Percentiles rank a stretch among this genome's conserved stretches.
Conservation (phyloP, 1,284 basidiomycete genomes). For the Cutaneotrichosporon spelunceum region DNA sequence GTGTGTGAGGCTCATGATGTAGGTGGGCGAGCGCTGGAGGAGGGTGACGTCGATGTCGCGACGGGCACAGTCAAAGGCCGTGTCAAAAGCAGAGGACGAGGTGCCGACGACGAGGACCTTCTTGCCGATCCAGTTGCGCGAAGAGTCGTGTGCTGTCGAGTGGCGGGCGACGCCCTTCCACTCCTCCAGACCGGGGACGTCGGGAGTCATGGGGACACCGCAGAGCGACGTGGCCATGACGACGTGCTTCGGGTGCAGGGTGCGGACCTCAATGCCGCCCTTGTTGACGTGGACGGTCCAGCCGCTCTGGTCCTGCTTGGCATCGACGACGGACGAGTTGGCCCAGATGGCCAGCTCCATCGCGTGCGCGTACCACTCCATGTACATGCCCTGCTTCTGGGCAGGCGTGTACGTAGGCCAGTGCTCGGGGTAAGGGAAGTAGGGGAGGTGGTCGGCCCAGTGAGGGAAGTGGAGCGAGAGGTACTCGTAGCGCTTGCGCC, state of each 20-base stretch:
- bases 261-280: conserved; percentile 51
- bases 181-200: conserved; percentile 45
- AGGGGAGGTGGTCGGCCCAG: conserved; percentile 54
- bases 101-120: conserved; percentile 62
- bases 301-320: conserved; percentile 53
- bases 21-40: conserved; percentile 62
- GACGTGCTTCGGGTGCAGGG: conserved; percentile 53
- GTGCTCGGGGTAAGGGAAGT: conserved; percentile 49
- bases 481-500: conserved; percentile 58
- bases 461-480: conserved; percentile 64
- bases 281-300: conserved; percentile 59
- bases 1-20: conserved; percentile 57
- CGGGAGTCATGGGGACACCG: conserved; percentile 28
- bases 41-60: conserved; percentile 60
- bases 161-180: conserved; percentile 57
- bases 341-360: conserved; percentile 44
- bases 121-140: conserved; percentile 57
- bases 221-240: conserved; percentile 36
- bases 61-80: conserved; percentile 55
- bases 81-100: conserved; percentile 58
- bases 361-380: conserved; percentile 40
- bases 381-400: conserved; percentile 39
- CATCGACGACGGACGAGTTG: conserved; percentile 54
- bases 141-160: conserved; percentile 57
- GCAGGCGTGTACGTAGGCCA: conserved; percentile 65